These are phyloP conservation scores for Wickerhamiella azymoides DNA, from an alignment of 805 yeast species.

Conservation along the genomic window DNA sequence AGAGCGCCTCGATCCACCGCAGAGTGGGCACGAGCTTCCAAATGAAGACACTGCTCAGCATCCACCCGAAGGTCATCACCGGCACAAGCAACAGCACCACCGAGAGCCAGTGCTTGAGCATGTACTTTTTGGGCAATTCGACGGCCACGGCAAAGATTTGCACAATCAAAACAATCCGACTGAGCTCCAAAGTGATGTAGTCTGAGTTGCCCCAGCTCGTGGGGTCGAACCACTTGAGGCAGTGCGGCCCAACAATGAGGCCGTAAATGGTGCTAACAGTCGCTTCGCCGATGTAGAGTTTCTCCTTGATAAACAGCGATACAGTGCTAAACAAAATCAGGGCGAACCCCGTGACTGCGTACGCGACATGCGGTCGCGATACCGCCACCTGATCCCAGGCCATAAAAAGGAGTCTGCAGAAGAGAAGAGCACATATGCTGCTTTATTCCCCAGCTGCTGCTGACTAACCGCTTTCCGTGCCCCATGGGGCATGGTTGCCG, in stretches of 20 bases:
- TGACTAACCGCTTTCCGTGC: no score
- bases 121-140: constrained; percentile 78
- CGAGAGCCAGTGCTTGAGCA: constrained; percentile 71
- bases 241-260: constrained; percentile 76
- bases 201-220: constrained; percentile 76
- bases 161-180: constrained; percentile 67
- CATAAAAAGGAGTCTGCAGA: constrained; percentile 5
- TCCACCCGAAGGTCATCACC: constrained; percentile 86
- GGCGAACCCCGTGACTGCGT: constrained; percentile 77
- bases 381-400: constrained; percentile 25
- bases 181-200: constrained; percentile 65
- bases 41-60: constrained; percentile 62
- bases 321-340: constrained; percentile 66
- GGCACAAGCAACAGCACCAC: constrained; percentile 64
- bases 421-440: no score
- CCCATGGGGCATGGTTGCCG: no score
- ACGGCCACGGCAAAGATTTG: constrained; percentile 93
- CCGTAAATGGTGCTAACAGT: constrained; percentile 80
- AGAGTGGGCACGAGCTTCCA: constrained; percentile 67
- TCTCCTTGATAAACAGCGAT: constrained; percentile 71
- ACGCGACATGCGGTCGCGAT: constrained; percentile 67
- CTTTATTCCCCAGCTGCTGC: no score
- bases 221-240: constrained; percentile 73
- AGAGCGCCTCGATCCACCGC: constrained; percentile 54
- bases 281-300: constrained; percentile 80